Conservation (phyloP, 1,139 yeast genomes). For the Yamadazyma aaseri region DNA sequence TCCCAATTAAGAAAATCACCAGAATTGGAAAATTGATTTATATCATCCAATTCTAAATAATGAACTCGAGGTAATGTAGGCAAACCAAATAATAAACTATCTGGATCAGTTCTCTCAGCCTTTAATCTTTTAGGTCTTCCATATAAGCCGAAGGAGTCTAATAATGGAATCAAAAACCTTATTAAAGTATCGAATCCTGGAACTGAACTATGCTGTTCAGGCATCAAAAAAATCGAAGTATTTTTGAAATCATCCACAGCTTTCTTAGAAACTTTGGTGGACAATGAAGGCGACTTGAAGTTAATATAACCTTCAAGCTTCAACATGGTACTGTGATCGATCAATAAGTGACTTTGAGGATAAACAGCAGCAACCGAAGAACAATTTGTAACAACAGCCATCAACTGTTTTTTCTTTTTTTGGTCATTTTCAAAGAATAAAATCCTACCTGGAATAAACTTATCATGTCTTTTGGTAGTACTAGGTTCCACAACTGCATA, state of each 20-base stretch:
- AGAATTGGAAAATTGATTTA: conserved; percentile 20
- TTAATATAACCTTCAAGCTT: conserved; percentile 81
- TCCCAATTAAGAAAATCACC: conserved; percentile 55
- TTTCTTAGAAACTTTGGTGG: conserved; percentile 40
- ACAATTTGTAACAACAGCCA: conserved; percentile 77
- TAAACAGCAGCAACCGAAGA: conserved; percentile 85
- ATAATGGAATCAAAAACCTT: conserved; percentile 77
- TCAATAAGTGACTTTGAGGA: conserved; percentile 77
- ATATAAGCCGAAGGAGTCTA: conserved; percentile 84
- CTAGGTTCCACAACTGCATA: conserved; percentile 88
- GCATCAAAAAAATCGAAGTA: conserved; percentile 90
- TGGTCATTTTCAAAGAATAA: conserved; percentile 68
- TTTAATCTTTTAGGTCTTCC: conserved; percentile 89
- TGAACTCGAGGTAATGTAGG: conserved; percentile 90
- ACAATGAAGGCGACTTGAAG: conserved; percentile 48
- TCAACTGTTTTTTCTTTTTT: conserved; percentile 66
- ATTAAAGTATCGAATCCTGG: conserved; percentile 94
- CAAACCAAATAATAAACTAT: conserved; percentile 81
- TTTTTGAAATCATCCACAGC: conserved; percentile 57
- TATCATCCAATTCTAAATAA: conserved; percentile 52
- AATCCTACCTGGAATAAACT: conserved; percentile 53
- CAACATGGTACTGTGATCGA: conserved; percentile 84
- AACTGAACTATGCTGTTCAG: conserved; percentile 89
- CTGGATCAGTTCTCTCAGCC: conserved; percentile 80
- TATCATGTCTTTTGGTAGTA: conserved; percentile 43